phyloP scores from a whole-genome alignment of 2,329 filamentous ascomycete genomes.

The Aureobasidium melanogenum region DNA sequence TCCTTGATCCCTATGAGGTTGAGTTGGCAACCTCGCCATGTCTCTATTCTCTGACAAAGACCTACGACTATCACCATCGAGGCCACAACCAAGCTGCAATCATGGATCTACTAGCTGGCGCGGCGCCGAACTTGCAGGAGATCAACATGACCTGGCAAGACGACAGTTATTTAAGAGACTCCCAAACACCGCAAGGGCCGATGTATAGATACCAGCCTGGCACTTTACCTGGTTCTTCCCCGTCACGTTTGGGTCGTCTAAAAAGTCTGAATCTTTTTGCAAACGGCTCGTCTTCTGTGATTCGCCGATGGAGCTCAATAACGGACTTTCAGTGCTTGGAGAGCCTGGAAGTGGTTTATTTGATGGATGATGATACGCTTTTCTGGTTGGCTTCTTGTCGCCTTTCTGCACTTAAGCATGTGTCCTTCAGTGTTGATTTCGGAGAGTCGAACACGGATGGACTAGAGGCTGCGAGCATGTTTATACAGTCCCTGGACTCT shows the following conservation, averaged over 20 bases:
- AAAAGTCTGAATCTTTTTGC: background rate
- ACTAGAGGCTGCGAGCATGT: background rate
- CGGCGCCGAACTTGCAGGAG: background rate
- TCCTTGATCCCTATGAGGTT: background rate
- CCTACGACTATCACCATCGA: background rate
- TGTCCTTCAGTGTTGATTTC: background rate
- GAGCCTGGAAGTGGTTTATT: background rate
- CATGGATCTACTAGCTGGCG: background rate
- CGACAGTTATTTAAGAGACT: no score
- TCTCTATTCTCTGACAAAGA: background rate
- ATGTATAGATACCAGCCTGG: background rate
- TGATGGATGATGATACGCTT: background rate
- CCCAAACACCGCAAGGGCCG: no score
- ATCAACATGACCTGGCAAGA: background rate
- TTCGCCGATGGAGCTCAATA: background rate
- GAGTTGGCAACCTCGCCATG: background rate
- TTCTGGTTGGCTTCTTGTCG: background rate
- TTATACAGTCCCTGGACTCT: background rate
- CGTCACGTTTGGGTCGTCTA: background rate
- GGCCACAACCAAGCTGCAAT: background rate
- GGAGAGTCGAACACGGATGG: accelerated
- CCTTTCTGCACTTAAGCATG: background rate
- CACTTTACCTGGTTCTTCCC: background rate
- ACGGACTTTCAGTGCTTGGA: background rate
- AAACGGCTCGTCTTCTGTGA: no score